Base-by-base conservation (phyloP, 2,329 filamentous ascomycete species). In the Beauveria pseudobassiana region DNA sequence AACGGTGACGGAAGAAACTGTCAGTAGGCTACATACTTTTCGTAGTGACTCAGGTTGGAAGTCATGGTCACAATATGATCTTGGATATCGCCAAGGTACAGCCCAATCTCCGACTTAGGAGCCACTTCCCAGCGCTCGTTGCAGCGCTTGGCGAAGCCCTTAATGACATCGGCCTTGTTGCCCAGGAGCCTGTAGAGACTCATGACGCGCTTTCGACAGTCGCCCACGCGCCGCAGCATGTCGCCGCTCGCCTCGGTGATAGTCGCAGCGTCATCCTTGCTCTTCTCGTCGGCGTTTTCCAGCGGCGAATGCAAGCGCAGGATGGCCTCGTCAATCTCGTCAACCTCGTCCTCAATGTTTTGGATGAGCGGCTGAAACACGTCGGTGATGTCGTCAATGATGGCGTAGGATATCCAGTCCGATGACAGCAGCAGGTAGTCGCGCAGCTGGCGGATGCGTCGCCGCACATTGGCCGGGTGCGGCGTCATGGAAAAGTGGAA, bases 1-100 rank as follows among this genome's bases (percentile, higher is more conserved):
- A 46, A 46, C 3, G 10, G 26, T 5, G n/a, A 18, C 10, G 9
- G 6, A 38, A 20, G 5, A 38, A 38, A 14, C 12, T 38, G 34
- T 38, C 12, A 38, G 34, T 14, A 6, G 34, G 5, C 34, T 38
- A 80, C 87, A 70, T 80, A 95, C 90, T 93, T 96, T 76, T 99
- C 95, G 70, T 98, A 98, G 73, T 99, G 95, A 66, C 87, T 89
- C 71, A 99, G 77, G 72, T 98, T 99, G 57, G 89, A 90, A 43
- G 93, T 98, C 95, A 99, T 99, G 65, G 95, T 99, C 68, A 99
- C 87, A 68, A 99, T 98, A 73, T 99, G 95, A 78, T 99, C 95
- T 74, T 99, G 95, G 65, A 99, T 99, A 77, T 99, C 95, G 64
- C 95, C 95, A 63, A 99, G 79, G 75, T 98, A 99, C 59, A 99